Evolutionary conservation across 2,329 filamentous ascomycete genomes (phyloP).

Genomic region (Epichloe uncinata): DNA sequence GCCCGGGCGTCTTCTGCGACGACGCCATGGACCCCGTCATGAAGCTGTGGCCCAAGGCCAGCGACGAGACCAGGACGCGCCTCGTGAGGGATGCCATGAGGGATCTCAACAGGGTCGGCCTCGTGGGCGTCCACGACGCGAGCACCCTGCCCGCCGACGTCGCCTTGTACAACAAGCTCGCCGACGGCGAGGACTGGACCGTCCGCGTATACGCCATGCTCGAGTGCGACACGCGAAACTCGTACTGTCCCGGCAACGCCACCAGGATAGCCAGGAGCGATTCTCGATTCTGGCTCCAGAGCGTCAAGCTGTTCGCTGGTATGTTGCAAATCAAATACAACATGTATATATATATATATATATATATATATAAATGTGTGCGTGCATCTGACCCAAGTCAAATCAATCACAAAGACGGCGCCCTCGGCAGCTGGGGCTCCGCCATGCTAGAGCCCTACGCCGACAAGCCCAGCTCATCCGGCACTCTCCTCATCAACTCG

Average conservation of each 20-base stretch:
- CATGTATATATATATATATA: too few species aligned
- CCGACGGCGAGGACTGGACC: slow-evolving; percentile 36
- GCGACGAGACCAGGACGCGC: slow-evolving; percentile 34
- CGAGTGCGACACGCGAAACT: slow-evolving; percentile 51
- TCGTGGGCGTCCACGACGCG: slow-evolving; percentile 58
- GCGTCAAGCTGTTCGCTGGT: slow-evolving; percentile 59
- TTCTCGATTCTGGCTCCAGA: slow-evolving; percentile 41
- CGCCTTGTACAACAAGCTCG: slow-evolving; percentile 39
- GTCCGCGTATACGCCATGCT: slow-evolving; percentile 56
- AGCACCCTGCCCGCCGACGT: slow-evolving; percentile 44
- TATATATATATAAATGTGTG: too few species aligned
- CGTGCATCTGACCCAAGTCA: too few species aligned
- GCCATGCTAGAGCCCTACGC: slow-evolving; percentile 58
- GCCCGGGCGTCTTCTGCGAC: slow-evolving; percentile 58
- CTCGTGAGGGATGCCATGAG: slow-evolving; percentile 48
- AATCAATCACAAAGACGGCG: slow-evolving; percentile 38
- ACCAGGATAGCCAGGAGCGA: slow-evolving; percentile 29
- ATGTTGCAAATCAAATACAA: slow-evolving; percentile 8
- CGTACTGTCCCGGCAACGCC: slow-evolving; percentile 40
- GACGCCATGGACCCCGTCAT: slow-evolving; percentile 55
- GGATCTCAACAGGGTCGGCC: slow-evolving; percentile 48
- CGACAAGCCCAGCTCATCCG: slow-evolving; percentile 45
- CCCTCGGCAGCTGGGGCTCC: slow-evolving; percentile 57
- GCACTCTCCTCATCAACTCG: slow-evolving; percentile 54
- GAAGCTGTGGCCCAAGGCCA: slow-evolving; percentile 43